phyloP scores from a whole-genome alignment of 192 early-diverging fungal species.

The Coemansia sp. region DNA sequence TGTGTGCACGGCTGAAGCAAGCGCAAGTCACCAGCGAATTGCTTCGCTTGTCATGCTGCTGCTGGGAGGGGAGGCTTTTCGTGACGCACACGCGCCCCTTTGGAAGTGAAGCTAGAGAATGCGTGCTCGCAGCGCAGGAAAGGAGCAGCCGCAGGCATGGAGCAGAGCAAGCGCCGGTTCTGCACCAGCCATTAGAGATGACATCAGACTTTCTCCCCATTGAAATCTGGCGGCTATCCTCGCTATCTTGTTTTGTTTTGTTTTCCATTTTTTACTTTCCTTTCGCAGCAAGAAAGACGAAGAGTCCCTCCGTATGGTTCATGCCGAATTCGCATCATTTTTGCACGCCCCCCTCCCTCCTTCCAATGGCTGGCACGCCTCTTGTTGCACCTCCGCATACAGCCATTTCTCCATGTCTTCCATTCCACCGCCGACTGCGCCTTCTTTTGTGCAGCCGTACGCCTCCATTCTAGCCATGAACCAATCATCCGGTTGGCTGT shows the following conservation, averaged over 20 bases:
- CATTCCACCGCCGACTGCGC: too few species aligned
- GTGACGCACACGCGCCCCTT: not conserved
- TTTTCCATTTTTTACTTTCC: not conserved
- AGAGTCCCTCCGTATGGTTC: too few species aligned
- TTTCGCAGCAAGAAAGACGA: too few species aligned
- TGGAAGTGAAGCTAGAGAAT: not conserved
- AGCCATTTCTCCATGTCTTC: too few species aligned
- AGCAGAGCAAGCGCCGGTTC: not conserved
- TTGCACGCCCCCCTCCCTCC: too few species aligned
- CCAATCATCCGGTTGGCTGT: too few species aligned
- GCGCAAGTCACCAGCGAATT: not conserved
- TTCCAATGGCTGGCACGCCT: too few species aligned
- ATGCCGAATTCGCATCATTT: too few species aligned
- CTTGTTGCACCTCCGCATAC: too few species aligned
- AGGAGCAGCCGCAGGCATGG: not conserved
- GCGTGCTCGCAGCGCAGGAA: not conserved
- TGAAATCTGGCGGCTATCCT: not conserved
- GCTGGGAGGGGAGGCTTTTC: not conserved
- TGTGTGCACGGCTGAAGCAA: not conserved
- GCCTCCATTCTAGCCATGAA: too few species aligned
- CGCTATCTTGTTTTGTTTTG: not conserved
- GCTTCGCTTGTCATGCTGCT: not conserved
- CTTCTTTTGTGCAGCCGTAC: too few species aligned
- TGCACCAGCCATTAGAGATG: not conserved
- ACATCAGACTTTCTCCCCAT: constrained; percentile 6